Evolutionary conservation across 164 flowering plant genomes (phyloP), one percentile per base, ranked within the genome.

Genomic region (Aristolochia contorta): DNA sequence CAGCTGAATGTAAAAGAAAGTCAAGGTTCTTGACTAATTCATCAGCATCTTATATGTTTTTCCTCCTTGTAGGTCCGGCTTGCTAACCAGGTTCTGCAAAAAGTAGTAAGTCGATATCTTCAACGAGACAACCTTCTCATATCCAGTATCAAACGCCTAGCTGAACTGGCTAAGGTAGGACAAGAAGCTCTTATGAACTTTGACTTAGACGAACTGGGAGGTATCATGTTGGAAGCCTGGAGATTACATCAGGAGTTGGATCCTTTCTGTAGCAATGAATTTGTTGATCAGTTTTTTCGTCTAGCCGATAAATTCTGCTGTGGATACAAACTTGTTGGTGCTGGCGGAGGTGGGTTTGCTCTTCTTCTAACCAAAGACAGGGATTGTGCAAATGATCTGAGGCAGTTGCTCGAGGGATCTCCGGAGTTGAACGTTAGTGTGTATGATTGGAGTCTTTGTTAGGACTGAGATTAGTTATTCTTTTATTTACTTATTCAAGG

Each of bases 301-400:
- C 76, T 80, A 67, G 75, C 89, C 18, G 80, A 79, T 25, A 75
- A 71, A n/a, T 90, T 72, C 64, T 94, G 99, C 75, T 78, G 83
- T 54, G 99, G 97, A 23, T 91, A 84, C 81, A 94, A 94, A 79
- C 97, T 94, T 43, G 96, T 91, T 1, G 99, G 99, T 47, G 96
- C 97, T 57, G 97, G 99, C 33, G 97, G 99, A 24, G 99, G 99
- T 4, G 97, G 99, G n/a, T 94, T 91, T 64, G 97, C 97, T 0
- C 63, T 91, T 67, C 68, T 94, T 56, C 85, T 94, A 13, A 85
- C 89, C 53, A 85, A 80, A 74, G 77, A 75, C 73, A 75, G 68
- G 10, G 69, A 69, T n/a, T 53, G 54, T 37, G 89, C 96, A 12
- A 67, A 62, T 54, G 75, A 79, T 65, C 72, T 91, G 48, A 76